phyloP scores from a whole-genome alignment of 208 protist species.

The Wallacemonas sp. region DNA sequence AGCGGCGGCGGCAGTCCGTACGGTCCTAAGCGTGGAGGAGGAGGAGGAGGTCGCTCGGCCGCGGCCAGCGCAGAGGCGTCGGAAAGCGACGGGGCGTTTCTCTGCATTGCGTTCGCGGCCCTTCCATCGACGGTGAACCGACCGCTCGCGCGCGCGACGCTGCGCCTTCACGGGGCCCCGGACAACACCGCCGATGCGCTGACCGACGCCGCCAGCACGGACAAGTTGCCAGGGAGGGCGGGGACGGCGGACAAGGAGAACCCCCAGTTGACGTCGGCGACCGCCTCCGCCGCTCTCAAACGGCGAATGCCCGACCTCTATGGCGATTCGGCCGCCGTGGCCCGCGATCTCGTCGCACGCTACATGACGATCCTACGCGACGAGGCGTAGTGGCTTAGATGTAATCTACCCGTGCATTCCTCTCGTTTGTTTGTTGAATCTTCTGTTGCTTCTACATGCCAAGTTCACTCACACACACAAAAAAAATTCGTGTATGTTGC shows the following conservation, averaged over 20 bases:
- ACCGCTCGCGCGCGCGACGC: constrained; percentile 1
- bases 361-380: constrained; percentile 1
- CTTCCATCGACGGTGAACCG: constrained; percentile 24
- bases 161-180: background rate
- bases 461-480: background rate
- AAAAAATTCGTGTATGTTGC: no score
- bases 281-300: background rate
- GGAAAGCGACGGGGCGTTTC: constrained; percentile 20
- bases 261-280: background rate
- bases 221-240: no score
- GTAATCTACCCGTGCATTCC: background rate
- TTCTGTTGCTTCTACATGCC: no score
- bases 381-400: background rate
- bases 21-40: background rate
- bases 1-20: background rate
- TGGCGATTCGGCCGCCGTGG: background rate
- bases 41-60: no score
- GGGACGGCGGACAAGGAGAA: background rate
- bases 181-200: no score
- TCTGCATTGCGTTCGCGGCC: constrained; percentile 28
- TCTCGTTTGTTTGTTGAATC: no score
- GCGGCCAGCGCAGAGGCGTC: background rate
- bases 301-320: background rate
- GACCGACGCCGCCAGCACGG: no score
- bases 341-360: background rate